Evolutionary conservation across 2,329 filamentous ascomycete species (phyloP), one percentile per base, ranked within the genome.

Genomic region (Waltergamsia citrina): DNA sequence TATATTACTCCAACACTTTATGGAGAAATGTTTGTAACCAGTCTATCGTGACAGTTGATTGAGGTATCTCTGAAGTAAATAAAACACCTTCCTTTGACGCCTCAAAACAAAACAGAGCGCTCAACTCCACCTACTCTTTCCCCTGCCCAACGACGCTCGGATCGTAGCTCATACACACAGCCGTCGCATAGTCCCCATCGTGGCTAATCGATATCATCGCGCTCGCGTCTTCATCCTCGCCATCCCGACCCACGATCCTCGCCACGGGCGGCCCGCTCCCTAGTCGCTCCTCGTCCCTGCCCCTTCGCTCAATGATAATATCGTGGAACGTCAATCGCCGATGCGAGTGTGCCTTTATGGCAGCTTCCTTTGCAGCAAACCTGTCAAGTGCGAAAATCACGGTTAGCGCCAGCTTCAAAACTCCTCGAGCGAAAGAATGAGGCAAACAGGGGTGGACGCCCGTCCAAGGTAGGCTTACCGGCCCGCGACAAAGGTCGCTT

Each of bases 151-250:
- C 17, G 12, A 41, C 40, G 20, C 38, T 38, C 31, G 37, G 35
- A 20, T 44, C 40, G 33, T 45, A 32, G n/a, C 71, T 75, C 22
- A 85, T 42, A 42, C 79, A 83, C 1, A 80, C 66, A 6, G 81
- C 82, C 15, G 71, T 78, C 8, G 86, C 86, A 57, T 87, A 94
- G 7, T 85, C 80, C 3, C 74, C 79, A 54, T 95, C 88, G 53
- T 95, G 88, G 48, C 82, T 92, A 46, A 95, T 93, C 39, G 81
- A 90, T 29, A 94, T 52, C 47, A 74, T 66, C 11, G 78, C 85
- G 32, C 75, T 63, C 43, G 76, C 70, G 38, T 64, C 52, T 26
- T 39, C 46, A n/a, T 44, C 51, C 4, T 38, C 47, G 12, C 37
- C 46, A 2, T 38, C 45, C 19, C 42, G 42, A 7, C 48, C 51